Evolutionary conservation across 768 basidiomycete species (phyloP).

Genomic region (Boletus sensibilis): DNA sequence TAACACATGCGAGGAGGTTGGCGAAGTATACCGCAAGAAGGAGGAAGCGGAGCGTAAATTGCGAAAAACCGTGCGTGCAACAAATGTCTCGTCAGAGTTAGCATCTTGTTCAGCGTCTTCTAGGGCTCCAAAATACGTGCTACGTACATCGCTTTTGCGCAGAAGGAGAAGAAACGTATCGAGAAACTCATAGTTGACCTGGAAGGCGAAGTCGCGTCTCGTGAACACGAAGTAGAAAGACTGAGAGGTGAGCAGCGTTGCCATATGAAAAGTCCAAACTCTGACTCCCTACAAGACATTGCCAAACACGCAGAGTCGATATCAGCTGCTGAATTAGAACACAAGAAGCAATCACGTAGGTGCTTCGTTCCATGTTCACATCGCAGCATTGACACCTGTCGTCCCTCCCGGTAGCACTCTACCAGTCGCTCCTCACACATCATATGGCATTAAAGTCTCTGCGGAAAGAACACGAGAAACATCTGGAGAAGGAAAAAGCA

Average conservation of each 20-base stretch:
- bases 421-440: constrained; percentile 69
- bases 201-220: constrained; percentile 55
- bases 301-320: constrained; percentile 76
- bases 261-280: neutral
- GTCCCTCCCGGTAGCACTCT: constrained; percentile 60
- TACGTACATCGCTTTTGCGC: constrained; percentile 82
- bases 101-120: neutral
- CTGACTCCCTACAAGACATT: constrained; percentile 50
- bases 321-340: constrained; percentile 77
- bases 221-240: constrained; percentile 70
- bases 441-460: constrained; percentile 75
- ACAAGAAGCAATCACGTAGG: constrained; percentile 85
- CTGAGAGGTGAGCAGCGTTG: constrained; percentile 55
- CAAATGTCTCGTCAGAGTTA: neutral
- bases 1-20: constrained; percentile 74
- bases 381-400: neutral
- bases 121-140: constrained; percentile 91
- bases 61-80: constrained; percentile 65
- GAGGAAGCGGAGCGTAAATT: constrained; percentile 74
- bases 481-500: constrained; percentile 70
- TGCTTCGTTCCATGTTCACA: constrained; percentile 4
- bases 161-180: constrained; percentile 85
- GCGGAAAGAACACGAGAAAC: constrained; percentile 65
- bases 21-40: constrained; percentile 64
- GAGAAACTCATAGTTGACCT: constrained; percentile 59